These are phyloP conservation scores for Colletotrichum cereale DNA, from an alignment of 2,329 filamentous ascomycete genomes.

Conservation along the genomic window DNA sequence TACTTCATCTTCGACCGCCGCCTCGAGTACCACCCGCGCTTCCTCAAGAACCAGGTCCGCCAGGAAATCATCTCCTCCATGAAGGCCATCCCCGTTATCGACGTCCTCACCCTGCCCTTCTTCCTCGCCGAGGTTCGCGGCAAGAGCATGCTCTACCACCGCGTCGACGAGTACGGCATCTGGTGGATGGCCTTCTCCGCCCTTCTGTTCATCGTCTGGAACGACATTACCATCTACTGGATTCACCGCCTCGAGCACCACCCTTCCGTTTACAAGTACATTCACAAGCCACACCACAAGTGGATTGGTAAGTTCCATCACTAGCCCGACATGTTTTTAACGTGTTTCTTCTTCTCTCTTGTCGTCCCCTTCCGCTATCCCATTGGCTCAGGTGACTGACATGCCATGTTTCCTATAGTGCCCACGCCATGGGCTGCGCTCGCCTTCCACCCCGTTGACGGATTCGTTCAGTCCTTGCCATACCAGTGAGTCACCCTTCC, in stretches of 20 bases:
- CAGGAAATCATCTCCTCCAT: slow-evolving; percentile 59
- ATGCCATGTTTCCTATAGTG: slow-evolving; percentile 47
- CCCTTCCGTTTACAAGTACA: slow-evolving; percentile 59
- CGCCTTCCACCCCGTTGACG: slow-evolving; percentile 61
- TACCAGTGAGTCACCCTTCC: slow-evolving; percentile 54
- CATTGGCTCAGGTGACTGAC: slow-evolving; percentile 2
- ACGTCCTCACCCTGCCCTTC: slow-evolving; percentile 58
- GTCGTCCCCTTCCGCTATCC: background rate
- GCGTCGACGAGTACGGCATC: slow-evolving; percentile 55
- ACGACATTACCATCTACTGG: slow-evolving; percentile 61
- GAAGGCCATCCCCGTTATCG: slow-evolving; percentile 58
- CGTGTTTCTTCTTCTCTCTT: background rate
- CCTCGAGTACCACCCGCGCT: slow-evolving; percentile 60
- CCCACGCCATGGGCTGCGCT: slow-evolving; percentile 61
- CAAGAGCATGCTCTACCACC: slow-evolving; percentile 56
- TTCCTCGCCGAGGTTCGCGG: slow-evolving; percentile 63
- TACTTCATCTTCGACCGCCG: slow-evolving; percentile 70
- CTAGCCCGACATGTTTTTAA: background rate
- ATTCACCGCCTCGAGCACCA: slow-evolving; percentile 61
- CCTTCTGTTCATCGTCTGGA: slow-evolving; percentile 59
- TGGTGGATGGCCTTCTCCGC: slow-evolving; percentile 54
- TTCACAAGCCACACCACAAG: slow-evolving; percentile 63
- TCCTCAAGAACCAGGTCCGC: slow-evolving; percentile 60
- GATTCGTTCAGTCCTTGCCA: slow-evolving; percentile 59
- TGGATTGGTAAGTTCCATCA: slow-evolving; percentile 57